These are phyloP conservation scores for Eimeria praecox DNA, from an alignment of 169 alveolate species.

Conservation along the genomic window DNA sequence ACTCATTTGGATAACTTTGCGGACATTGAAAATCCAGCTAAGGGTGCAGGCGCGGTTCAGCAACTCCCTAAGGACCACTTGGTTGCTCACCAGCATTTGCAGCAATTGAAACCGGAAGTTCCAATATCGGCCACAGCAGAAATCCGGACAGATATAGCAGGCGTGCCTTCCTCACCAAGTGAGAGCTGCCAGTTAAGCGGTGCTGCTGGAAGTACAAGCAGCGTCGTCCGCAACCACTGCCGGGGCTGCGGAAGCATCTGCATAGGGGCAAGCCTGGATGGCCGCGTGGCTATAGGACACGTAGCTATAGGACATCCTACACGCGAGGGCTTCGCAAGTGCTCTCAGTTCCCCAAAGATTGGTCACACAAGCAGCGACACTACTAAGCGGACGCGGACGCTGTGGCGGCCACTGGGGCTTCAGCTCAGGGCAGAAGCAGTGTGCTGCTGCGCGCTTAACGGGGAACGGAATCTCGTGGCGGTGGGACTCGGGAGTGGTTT, in stretches of 20 bases:
- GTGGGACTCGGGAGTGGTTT: slow-evolving; percentile 59
- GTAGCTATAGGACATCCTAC: slow-evolving; percentile 45
- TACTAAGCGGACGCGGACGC: background rate
- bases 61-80: background rate
- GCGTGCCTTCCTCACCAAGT: background rate
- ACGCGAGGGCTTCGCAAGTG: background rate
- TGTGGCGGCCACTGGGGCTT: slow-evolving; percentile 54
- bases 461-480: slow-evolving; percentile 63
- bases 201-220: slow-evolving; percentile 8
- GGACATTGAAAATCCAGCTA: background rate
- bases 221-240: slow-evolving; percentile 1
- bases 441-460: slow-evolving; percentile 74
- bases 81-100: background rate
- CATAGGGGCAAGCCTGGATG: slow-evolving; percentile 36
- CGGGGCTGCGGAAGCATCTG: slow-evolving; percentile 56
- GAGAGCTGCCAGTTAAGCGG: background rate
- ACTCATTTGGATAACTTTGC: background rate
- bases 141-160: background rate
- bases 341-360: background rate
- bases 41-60: background rate
- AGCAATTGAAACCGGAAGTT: slow-evolving; percentile 16
- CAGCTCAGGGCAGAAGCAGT: slow-evolving; percentile 37
- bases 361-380: background rate
- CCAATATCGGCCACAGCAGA: background rate
- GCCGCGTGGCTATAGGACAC: slow-evolving; percentile 53